A percentile compares a stretch with the other conserved stretches of the same genome.
phyloP scores from a whole-genome alignment of 768 basidiomycete species.

The Cubamyces lactineus region DNA sequence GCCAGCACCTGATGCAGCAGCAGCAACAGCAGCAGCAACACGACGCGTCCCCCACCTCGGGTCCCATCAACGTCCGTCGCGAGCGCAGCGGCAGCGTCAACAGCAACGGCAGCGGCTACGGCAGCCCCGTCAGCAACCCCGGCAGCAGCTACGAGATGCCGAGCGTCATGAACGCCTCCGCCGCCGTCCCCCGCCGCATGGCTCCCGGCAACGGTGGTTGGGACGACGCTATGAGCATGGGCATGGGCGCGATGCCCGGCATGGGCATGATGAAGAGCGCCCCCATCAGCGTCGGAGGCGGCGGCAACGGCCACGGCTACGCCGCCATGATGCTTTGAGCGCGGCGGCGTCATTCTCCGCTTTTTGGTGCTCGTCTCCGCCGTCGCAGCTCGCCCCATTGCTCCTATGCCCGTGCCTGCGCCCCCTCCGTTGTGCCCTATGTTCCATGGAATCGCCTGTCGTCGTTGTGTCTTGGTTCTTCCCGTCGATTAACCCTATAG shows the following conservation, averaged over 20 bases:
- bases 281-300: slow-evolving; percentile 43
- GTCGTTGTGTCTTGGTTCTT: slow-evolving; percentile 4
- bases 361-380: background rate
- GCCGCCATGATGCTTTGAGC: slow-evolving; percentile 42
- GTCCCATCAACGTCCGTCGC: slow-evolving; percentile 25
- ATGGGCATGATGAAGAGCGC: slow-evolving; percentile 38
- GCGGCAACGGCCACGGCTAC: slow-evolving; percentile 43
- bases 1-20: slow-evolving; percentile 34
- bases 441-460: background rate
- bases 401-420: background rate
- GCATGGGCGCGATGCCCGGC: slow-evolving; percentile 31
- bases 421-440: background rate
- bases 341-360: background rate
- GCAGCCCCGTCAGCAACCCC: slow-evolving; percentile 29
- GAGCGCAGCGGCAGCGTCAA: slow-evolving; percentile 44
- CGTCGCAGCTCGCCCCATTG: no score
- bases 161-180: slow-evolving; percentile 26
- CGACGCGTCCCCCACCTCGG: slow-evolving; percentile 14
- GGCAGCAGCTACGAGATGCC: slow-evolving; percentile 42
- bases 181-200: slow-evolving; percentile 35
- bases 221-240: slow-evolving; percentile 33
- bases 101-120: slow-evolving; percentile 32
- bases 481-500: slow-evolving; percentile 6
- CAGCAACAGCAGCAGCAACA: slow-evolving; percentile 33
- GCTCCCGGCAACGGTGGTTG: slow-evolving; percentile 26